Evolutionary conservation across 2,329 filamentous ascomycete species (phyloP).

Genomic region (Furcasterigmium sp.): DNA sequence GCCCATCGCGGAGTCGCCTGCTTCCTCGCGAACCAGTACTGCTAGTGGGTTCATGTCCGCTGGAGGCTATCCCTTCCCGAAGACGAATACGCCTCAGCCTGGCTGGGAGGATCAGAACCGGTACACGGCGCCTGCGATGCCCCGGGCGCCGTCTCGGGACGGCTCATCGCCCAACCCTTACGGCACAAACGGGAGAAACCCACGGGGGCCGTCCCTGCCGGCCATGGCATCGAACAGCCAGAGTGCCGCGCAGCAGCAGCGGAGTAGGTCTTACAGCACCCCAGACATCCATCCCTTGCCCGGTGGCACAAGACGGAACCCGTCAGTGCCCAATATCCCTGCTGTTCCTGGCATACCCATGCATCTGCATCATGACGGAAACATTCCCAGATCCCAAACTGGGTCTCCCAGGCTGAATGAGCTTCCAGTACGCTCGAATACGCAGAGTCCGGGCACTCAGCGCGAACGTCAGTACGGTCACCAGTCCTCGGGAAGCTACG

Average conservation of each 20-base stretch:
- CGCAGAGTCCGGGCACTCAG: slow-evolving; percentile 65
- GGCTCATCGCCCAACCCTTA: slow-evolving; percentile 63
- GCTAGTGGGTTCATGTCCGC: slow-evolving; percentile 66
- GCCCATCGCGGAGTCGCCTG: slow-evolving; percentile 73
- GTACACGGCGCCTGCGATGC: slow-evolving; percentile 84
- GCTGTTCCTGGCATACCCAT: slow-evolving; percentile 72
- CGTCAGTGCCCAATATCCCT: slow-evolving; percentile 52
- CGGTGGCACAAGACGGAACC: slow-evolving; percentile 48
- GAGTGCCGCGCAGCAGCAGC: slow-evolving; percentile 57
- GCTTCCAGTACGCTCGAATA: slow-evolving; percentile 62
- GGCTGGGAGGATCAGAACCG: slow-evolving; percentile 71
- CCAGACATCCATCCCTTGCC: slow-evolving; percentile 69
- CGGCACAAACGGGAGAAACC: slow-evolving; percentile 56
- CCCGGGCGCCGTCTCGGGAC: slow-evolving; percentile 74
- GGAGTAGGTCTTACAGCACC: slow-evolving; percentile 88
- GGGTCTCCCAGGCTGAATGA: slow-evolving; percentile 69
- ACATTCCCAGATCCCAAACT: slow-evolving; percentile 72
- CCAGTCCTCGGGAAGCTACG: slow-evolving; percentile 41
- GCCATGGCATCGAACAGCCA: slow-evolving; percentile 58
- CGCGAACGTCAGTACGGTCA: slow-evolving; percentile 47
- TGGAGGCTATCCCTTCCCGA: slow-evolving; percentile 63
- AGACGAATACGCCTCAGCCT: slow-evolving; percentile 63
- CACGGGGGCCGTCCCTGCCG: slow-evolving; percentile 74
- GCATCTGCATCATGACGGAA: slow-evolving; percentile 59
- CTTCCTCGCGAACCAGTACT: slow-evolving; percentile 69